A percentile compares a stretch with the other conserved stretches of the same genome.
phyloP scores from a whole-genome alignment of 176 grass and related monocot genomes.

The Bonia amplexicaulis region DNA sequence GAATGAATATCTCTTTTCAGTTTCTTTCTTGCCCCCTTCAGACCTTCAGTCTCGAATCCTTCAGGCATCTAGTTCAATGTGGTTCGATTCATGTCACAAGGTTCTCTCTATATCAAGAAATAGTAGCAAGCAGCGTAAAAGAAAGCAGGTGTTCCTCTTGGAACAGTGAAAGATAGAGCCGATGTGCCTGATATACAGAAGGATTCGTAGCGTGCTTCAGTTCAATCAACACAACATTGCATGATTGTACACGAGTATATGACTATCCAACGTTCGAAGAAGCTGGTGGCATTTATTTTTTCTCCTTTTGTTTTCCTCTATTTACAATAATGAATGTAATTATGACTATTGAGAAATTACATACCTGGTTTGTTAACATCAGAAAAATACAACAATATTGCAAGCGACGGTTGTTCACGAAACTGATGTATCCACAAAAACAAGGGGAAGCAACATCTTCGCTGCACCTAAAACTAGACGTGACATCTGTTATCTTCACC shows the following conservation, averaged over 20 bases:
- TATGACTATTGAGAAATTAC: conserved; percentile 42
- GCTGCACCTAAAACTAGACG: conserved; percentile 30
- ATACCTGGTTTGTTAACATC: conserved; percentile 18
- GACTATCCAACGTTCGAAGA: background rate
- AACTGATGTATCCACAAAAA: background rate
- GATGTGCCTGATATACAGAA: background rate
- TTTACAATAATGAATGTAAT: conserved; percentile 45
- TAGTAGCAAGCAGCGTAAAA: background rate
- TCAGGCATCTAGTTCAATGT: background rate
- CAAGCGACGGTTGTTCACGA: background rate
- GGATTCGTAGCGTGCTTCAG: background rate
- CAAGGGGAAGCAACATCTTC: background rate
- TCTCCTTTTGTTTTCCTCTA: conserved; percentile 7
- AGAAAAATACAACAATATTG: conserved; percentile 15
- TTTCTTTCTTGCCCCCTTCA: background rate
- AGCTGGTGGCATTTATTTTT: conserved; percentile 4
- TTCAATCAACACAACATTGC: background rate
- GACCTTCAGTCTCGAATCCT: background rate
- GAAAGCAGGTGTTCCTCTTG: background rate
- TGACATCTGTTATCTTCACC: conserved; percentile 47
- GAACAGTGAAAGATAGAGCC: background rate
- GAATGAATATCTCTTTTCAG: background rate
- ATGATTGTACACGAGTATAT: background rate
- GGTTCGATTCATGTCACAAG: background rate
- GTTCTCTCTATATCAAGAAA: background rate